A percentile compares a stretch with the other conserved stretches of the same genome.
phyloP scores from a whole-genome alignment of 2,329 filamentous ascomycete genomes.

The Phaeomoniella chlamydospora region DNA sequence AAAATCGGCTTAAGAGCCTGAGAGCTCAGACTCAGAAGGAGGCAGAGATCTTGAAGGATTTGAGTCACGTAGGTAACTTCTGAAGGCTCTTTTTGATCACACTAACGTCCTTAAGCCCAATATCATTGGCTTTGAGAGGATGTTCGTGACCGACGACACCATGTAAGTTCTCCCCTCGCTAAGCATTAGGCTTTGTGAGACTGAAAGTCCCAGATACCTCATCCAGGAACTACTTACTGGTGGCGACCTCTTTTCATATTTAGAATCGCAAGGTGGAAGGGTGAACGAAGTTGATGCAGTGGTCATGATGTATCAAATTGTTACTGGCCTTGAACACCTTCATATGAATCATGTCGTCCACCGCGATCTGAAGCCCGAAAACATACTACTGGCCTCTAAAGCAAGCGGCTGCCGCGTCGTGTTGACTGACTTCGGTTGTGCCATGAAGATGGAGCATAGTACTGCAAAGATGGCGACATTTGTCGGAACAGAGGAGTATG shows the following conservation, averaged over 20 bases:
- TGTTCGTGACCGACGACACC: slow-evolving; percentile 36
- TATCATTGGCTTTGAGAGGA: slow-evolving; percentile 41
- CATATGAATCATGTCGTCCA: slow-evolving; percentile 42
- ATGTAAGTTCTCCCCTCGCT: slow-evolving; percentile 28
- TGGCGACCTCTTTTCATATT: slow-evolving; percentile 46
- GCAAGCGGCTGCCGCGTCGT: slow-evolving; percentile 36
- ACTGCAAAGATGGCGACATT: slow-evolving; percentile 35
- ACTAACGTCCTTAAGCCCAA: slow-evolving; percentile 32
- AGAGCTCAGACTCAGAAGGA: slow-evolving; percentile 21
- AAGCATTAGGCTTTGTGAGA: neutral
- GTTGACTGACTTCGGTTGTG: slow-evolving; percentile 47
- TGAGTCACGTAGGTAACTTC: slow-evolving; percentile 33
- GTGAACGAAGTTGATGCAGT: slow-evolving; percentile 37
- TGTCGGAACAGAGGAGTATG: slow-evolving; percentile 42
- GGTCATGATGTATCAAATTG: slow-evolving; percentile 39
- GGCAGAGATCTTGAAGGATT: slow-evolving; percentile 30
- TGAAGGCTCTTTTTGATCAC: slow-evolving; percentile 1
- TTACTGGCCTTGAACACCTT: slow-evolving; percentile 43
- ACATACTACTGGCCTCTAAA: slow-evolving; percentile 44
- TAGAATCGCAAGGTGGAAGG: slow-evolving; percentile 32
- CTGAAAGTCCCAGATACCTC: slow-evolving; percentile 33
- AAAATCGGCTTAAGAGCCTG: slow-evolving; percentile 14
- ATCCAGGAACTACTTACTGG: slow-evolving; percentile 46
- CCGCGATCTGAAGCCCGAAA: slow-evolving; percentile 50
- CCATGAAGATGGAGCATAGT: slow-evolving; percentile 20